phyloP scores from a whole-genome alignment of 1,284 basidiomycete genomes.

The Grifola frondosa region DNA sequence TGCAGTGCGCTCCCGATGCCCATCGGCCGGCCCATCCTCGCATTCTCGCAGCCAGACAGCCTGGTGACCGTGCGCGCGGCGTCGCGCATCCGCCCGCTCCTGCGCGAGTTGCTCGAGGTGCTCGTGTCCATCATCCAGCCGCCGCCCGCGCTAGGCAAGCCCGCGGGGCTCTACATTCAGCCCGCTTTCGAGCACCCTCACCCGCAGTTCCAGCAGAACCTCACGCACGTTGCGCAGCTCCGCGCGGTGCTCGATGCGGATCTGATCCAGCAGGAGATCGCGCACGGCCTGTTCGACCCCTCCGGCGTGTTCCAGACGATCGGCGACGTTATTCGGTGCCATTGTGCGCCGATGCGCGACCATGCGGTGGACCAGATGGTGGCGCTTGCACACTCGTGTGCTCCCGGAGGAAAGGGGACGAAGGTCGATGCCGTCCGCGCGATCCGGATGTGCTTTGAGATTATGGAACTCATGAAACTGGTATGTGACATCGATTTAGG shows the following conservation, averaged over 20 bases:
- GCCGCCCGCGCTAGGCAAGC: slow-evolving; percentile 30
- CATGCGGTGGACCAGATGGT: slow-evolving; percentile 84
- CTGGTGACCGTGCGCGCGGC: slow-evolving; percentile 64
- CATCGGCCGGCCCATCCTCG: slow-evolving; percentile 41
- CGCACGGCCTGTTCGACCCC: slow-evolving; percentile 78
- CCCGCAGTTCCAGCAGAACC: slow-evolving; percentile 33
- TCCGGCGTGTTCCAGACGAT: slow-evolving; percentile 78
- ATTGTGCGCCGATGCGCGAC: slow-evolving; percentile 94
- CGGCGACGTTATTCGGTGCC: slow-evolving; percentile 81
- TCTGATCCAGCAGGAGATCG: slow-evolving; percentile 80
- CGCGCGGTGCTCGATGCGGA: slow-evolving; percentile 66
- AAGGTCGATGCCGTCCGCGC: slow-evolving; percentile 71
- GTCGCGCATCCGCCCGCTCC: slow-evolving; percentile 72
- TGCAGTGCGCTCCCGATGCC: slow-evolving; percentile 23
- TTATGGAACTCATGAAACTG: slow-evolving; percentile 93
- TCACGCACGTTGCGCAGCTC: slow-evolving; percentile 55
- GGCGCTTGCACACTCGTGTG: slow-evolving; percentile 58
- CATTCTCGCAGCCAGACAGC: slow-evolving; percentile 40
- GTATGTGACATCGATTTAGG: slow-evolving; percentile 47
- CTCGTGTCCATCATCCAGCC: slow-evolving; percentile 83
- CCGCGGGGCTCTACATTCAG: slow-evolving; percentile 18
- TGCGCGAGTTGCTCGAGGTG: slow-evolving; percentile 80
- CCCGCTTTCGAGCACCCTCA: slow-evolving; percentile 29
- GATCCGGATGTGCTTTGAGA: slow-evolving; percentile 84
- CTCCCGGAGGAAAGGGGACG: slow-evolving; percentile 49